Evolutionary conservation across 2,329 filamentous ascomycete species (phyloP).

Genomic region (Endothia cerciana): DNA sequence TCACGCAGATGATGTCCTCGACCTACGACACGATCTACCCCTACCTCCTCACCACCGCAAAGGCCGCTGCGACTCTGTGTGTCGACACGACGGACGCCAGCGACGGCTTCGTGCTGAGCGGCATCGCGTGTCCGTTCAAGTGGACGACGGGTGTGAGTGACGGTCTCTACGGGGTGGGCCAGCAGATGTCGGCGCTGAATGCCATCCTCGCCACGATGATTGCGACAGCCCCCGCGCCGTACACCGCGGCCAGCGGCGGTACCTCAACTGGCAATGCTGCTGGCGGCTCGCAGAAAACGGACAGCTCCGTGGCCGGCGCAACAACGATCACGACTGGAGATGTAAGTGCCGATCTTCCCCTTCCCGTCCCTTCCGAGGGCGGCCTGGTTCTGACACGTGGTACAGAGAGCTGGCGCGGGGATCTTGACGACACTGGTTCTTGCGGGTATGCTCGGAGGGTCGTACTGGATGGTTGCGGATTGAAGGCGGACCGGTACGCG

Average conservation of each 20-base stretch:
- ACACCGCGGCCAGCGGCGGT: constrained; percentile 55
- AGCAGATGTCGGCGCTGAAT: constrained; percentile 61
- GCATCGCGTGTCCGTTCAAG: constrained; percentile 66
- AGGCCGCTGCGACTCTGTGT: constrained; percentile 66
- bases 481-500: not conserved
- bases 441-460: constrained; percentile 46
- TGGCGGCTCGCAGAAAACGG: constrained; percentile 43
- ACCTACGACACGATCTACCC: constrained; percentile 58
- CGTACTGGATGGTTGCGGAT: constrained; percentile 55
- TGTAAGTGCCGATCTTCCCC: constrained; percentile 31
- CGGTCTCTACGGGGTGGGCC: constrained; percentile 60
- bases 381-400: not conserved
- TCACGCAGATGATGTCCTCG: constrained; percentile 63
- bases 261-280: constrained; percentile 49
- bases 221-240: constrained; percentile 40
- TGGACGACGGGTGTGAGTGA: constrained; percentile 59
- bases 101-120: constrained; percentile 59
- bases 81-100: constrained; percentile 59
- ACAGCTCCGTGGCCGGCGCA: constrained; percentile 14
- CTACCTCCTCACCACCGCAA: constrained; percentile 58
- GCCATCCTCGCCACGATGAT: constrained; percentile 59
- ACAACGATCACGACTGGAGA: constrained; percentile 28
- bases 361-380: no score
- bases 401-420: constrained; percentile 52
- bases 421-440: constrained; percentile 52